Evolutionary conservation across 2,329 filamentous ascomycete species (phyloP).

Genomic region (Cylindrodendrum hubeiense): DNA sequence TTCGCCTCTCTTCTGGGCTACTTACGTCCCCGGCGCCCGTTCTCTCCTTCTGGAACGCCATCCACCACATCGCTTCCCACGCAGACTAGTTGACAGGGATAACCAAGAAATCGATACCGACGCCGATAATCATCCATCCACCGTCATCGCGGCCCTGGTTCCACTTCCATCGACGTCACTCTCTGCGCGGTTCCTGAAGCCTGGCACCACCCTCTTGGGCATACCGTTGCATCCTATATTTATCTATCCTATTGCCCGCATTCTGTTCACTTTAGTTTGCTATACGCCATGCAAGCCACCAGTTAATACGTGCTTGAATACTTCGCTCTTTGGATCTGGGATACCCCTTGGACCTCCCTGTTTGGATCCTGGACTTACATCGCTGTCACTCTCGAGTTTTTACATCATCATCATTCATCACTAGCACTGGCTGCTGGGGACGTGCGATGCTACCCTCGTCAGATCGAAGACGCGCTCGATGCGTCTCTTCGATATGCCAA

Average conservation of each 20-base stretch:
- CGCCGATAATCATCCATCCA: slow-evolving; percentile 2
- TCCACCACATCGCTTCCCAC: background rate
- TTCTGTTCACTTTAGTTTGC: background rate
- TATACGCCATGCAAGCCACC: background rate
- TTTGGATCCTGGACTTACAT: slow-evolving; percentile 1
- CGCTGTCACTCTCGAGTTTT: background rate
- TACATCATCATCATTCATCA: background rate
- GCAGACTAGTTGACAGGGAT: slow-evolving; percentile 10
- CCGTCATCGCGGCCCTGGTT: background rate
- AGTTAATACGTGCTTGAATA: slow-evolving; percentile 14
- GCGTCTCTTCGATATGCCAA: slow-evolving; percentile 37
- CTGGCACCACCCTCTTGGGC: background rate
- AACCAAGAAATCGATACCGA: slow-evolving; percentile 22
- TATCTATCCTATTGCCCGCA: background rate
- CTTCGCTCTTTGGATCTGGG: slow-evolving; percentile 16
- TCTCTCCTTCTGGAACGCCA: slow-evolving; percentile 9
- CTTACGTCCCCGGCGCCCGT: slow-evolving; percentile 4
- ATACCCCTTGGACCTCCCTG: background rate
- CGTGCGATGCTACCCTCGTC: slow-evolving; percentile 34
- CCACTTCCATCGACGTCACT: slow-evolving; percentile 14
- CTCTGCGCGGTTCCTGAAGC: background rate
- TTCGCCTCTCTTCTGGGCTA: slow-evolving; percentile 3
- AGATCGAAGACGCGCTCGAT: slow-evolving; percentile 23
- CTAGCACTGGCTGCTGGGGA: background rate
- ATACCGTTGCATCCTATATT: background rate